Evolutionary conservation across 2,329 filamentous ascomycete species (phyloP).

Genomic region (Neoascochyta sp.): DNA sequence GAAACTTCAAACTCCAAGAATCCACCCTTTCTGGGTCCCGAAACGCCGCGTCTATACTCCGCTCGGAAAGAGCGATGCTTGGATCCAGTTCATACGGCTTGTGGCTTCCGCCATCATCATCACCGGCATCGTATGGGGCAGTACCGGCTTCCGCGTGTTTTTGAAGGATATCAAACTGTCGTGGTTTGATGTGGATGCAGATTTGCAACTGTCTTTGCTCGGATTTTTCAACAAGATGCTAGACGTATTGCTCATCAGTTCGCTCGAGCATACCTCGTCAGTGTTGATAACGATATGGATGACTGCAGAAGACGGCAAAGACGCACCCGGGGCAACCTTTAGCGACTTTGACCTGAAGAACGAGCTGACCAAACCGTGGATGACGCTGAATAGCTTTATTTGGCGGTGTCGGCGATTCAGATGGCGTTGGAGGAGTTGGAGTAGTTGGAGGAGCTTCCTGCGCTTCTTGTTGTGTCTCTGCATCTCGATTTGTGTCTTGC

Average conservation of each 20-base stretch:
- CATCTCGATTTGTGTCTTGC: conserved; percentile 5
- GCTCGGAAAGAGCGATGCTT: background rate
- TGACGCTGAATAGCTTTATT: conserved; percentile 2
- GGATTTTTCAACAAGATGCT: conserved; percentile 5
- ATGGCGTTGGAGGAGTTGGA: background rate
- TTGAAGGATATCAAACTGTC: background rate
- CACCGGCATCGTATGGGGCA: background rate
- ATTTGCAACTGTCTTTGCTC: conserved; percentile 6
- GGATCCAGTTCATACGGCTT: background rate
- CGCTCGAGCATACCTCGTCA: conserved; percentile 3
- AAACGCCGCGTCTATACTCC: background rate
- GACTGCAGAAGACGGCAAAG: background rate
- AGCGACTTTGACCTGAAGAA: conserved; percentile 6
- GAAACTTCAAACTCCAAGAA: background rate
- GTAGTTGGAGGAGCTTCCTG: conserved; percentile 1
- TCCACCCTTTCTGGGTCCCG: background rate
- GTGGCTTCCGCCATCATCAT: background rate
- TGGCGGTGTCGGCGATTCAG: background rate
- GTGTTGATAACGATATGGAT: conserved; percentile 4
- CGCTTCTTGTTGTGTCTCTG: conserved; percentile 3
- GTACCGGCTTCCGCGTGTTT: background rate
- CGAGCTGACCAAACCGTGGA: conserved; percentile 8
- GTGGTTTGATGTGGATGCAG: conserved; percentile 2
- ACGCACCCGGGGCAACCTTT: background rate
- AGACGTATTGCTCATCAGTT: conserved; percentile 5